Conservation (phyloP, 2,329 filamentous ascomycete genomes). For the Pseudopithomyces maydicus region DNA sequence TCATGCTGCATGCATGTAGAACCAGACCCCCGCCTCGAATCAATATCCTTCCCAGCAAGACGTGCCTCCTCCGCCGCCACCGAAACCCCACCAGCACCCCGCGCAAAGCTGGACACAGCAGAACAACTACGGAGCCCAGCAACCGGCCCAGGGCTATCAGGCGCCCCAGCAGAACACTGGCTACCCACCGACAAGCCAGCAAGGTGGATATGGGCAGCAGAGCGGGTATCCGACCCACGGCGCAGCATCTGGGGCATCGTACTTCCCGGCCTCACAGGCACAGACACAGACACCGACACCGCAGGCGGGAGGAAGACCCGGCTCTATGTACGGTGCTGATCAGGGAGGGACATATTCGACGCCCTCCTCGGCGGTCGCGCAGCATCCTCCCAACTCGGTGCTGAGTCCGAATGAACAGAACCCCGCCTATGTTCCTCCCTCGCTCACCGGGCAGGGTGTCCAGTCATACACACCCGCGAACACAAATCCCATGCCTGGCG, state of each 20-base stretch:
- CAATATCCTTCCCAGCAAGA: conserved; percentile 32
- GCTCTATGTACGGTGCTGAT: conserved; percentile 35
- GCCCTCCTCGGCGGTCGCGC: conserved; percentile 21
- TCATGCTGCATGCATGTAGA: conserved; percentile 9
- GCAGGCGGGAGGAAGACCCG: conserved; percentile 23
- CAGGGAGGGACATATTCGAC: conserved; percentile 22
- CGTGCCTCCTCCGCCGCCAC: conserved; percentile 42
- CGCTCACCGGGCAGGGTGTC: conserved; percentile 38
- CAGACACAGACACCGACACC: conserved; percentile 28
- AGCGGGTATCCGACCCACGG: conserved; percentile 27
- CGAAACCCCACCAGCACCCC: conserved; percentile 35
- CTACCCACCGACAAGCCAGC: conserved; percentile 27
- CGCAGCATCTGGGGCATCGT: conserved; percentile 17
- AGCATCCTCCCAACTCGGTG: conserved; percentile 27
- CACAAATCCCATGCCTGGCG: conserved; percentile 41
- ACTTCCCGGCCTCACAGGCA: conserved; percentile 31
- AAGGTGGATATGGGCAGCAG: conserved; percentile 21
- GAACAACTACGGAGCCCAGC: conserved; percentile 14
- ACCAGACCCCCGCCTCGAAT: conserved; percentile 16
- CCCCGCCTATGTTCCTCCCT: conserved; percentile 39
- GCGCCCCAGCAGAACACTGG: conserved; percentile 21
- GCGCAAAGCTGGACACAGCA: conserved; percentile 19
- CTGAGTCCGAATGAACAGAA: conserved; percentile 40
- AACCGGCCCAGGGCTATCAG: conserved; percentile 24
- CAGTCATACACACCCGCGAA: conserved; percentile 42